phyloP scores from a whole-genome alignment of 2,329 filamentous ascomycete species.

The Macrophomina pseudophaseolina region DNA sequence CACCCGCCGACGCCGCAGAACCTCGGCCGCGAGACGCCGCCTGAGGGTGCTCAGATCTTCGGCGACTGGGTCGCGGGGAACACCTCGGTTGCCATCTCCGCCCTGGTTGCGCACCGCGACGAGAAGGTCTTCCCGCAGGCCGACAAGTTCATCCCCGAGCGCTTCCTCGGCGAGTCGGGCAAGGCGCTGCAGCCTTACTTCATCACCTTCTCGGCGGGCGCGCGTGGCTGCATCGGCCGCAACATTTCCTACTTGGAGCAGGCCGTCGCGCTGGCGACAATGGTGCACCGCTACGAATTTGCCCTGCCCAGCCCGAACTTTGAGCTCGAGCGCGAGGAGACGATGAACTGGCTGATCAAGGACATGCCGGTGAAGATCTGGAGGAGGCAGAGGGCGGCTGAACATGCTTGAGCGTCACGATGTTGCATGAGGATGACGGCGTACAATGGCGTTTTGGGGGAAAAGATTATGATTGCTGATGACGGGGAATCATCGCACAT shows the following conservation, averaged over 20 bases:
- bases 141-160: slow-evolving; percentile 53
- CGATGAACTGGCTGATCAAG: slow-evolving; percentile 43
- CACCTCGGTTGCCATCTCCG: slow-evolving; percentile 44
- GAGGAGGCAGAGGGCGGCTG: no score
- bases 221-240: slow-evolving; percentile 33
- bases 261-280: slow-evolving; percentile 39
- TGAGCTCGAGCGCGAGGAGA: slow-evolving; percentile 44
- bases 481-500: no score
- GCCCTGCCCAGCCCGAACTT: slow-evolving; percentile 43
- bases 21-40: slow-evolving; percentile 37
- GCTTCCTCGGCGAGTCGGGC: slow-evolving; percentile 49
- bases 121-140: slow-evolving; percentile 58
- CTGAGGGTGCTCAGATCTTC: slow-evolving; percentile 29
- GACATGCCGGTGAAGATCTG: slow-evolving; percentile 36
- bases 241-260: slow-evolving; percentile 60
- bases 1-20: slow-evolving; percentile 30
- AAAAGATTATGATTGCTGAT: no score
- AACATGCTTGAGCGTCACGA: no score
- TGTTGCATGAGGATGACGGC: no score
- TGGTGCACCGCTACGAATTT: slow-evolving; percentile 46
- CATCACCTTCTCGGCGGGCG: slow-evolving; percentile 31
- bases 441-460: no score
- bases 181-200: slow-evolving; percentile 32
- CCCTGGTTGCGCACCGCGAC: slow-evolving; percentile 51
- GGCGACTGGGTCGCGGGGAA: slow-evolving; percentile 40